Conservation (phyloP, 2,329 filamentous ascomycete species). For the Plenodomus lindquistii region DNA sequence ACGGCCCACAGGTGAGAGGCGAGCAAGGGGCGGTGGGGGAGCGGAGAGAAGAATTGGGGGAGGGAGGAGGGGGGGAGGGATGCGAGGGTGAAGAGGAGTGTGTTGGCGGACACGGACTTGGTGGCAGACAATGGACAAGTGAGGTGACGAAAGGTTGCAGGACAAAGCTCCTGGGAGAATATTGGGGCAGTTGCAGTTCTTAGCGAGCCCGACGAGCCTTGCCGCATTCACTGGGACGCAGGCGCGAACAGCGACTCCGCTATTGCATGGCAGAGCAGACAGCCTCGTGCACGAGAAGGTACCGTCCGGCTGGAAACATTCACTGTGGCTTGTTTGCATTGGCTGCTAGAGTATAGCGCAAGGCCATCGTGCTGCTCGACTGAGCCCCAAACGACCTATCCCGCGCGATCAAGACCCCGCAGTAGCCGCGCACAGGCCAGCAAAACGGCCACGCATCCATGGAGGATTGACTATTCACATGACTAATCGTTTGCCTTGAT, state of each 20-base stretch:
- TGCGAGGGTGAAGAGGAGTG: slow-evolving; percentile 24
- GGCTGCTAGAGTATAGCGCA: slow-evolving; percentile 1
- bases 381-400: neutral
- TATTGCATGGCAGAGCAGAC: neutral
- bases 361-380: slow-evolving; percentile 9
- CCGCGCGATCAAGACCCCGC: slow-evolving; percentile 9
- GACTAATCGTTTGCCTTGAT: too few relatives aligned
- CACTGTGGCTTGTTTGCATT: slow-evolving; percentile 14
- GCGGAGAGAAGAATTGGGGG: slow-evolving; percentile 18
- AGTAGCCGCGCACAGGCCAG: slow-evolving; percentile 18
- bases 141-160: slow-evolving; percentile 26
- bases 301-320: slow-evolving; percentile 6
- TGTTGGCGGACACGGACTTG: slow-evolving; percentile 15
- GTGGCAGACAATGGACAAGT: slow-evolving; percentile 19
- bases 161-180: slow-evolving; percentile 1
- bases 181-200: slow-evolving; percentile 29
- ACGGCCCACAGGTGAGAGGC: slow-evolving; percentile 18
- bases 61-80: slow-evolving; percentile 18
- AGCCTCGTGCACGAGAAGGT: neutral
- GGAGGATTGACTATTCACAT: slow-evolving; percentile 4
- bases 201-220: slow-evolving; percentile 39
- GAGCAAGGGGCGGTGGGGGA: slow-evolving; percentile 18
- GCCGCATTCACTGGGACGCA: slow-evolving; percentile 29
- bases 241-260: slow-evolving; percentile 10
- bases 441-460: slow-evolving; percentile 10